Percentiles rank a stretch among this genome's conserved stretches.
Evolutionary conservation across 305 asterid genomes (phyloP).

Genomic region (Fraxinus dipetala): DNA sequence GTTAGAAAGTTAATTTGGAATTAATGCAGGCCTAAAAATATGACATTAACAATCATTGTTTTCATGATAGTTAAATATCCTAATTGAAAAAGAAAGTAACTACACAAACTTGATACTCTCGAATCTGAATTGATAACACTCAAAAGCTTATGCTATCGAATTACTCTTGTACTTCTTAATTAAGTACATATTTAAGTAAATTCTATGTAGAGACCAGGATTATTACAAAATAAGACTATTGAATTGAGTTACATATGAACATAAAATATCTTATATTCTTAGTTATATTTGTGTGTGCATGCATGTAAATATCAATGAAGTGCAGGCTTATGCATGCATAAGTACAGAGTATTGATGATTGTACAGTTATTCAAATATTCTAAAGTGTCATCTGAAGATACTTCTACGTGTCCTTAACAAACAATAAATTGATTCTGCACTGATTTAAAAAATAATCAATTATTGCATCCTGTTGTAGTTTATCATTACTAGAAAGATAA

Average conservation of each 20-base stretch:
- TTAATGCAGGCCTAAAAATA: background rate
- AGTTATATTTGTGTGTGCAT: background rate
- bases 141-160: conserved; percentile 4
- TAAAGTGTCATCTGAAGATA: background rate
- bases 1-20: conserved; percentile 11
- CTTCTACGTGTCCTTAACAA: background rate
- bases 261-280: background rate
- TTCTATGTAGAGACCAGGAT: background rate
- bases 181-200: background rate
- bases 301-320: background rate
- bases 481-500: background rate
- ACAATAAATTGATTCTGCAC: background rate
- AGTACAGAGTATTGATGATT: background rate
- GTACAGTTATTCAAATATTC: background rate
- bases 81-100: background rate
- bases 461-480: background rate
- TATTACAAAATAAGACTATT: background rate
- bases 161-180: background rate
- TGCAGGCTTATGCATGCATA: background rate
- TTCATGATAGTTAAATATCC: background rate
- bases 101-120: background rate
- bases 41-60: background rate
- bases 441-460: background rate
- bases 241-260: background rate
- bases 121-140: background rate